phyloP scores from a whole-genome alignment of 495 filamentous ascomycete species.

The Rhizodiscina lignyota region DNA sequence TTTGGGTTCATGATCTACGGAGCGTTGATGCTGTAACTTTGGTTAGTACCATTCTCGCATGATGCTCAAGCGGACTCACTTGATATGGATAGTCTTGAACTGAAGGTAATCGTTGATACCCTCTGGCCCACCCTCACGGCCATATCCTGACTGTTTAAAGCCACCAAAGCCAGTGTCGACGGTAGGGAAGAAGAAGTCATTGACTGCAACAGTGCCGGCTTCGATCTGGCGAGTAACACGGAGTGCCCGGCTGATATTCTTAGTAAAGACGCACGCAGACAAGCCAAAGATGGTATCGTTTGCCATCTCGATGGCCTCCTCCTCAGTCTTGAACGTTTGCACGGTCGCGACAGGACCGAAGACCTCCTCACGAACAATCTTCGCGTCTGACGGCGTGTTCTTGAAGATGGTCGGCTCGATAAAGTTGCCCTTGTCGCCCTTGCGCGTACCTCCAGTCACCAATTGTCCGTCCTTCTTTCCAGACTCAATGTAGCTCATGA shows the following conservation, averaged over 20 bases:
- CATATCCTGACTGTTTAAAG: slow-evolving; percentile 13
- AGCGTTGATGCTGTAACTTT: no score
- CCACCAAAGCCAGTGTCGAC: slow-evolving; percentile 10
- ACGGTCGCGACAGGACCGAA: slow-evolving; percentile 7
- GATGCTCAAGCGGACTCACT: no score
- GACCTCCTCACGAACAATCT: slow-evolving; percentile 6
- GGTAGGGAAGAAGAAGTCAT: slow-evolving; percentile 7
- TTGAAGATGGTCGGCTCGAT: not conserved
- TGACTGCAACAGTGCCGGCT: slow-evolving; percentile 2
- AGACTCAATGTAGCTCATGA: not conserved
- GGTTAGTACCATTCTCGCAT: no score
- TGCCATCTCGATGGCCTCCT: slow-evolving; percentile 3
- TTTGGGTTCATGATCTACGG: no score
- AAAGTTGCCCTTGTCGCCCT: not conserved
- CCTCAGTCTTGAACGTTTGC: slow-evolving; percentile 5
- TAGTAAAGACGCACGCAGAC: slow-evolving; percentile 9
- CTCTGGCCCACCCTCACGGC: slow-evolving; percentile 8
- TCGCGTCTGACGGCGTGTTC: no score
- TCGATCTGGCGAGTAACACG: slow-evolving; percentile 1
- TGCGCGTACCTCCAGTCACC: not conserved
- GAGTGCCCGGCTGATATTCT: slow-evolving; percentile 3
- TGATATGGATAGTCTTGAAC: no score
- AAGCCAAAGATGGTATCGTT: slow-evolving; percentile 9
- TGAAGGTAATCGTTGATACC: slow-evolving; percentile 11
- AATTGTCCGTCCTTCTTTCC: not conserved